These are phyloP conservation scores for Pseudogymnoascus destructans DNA, from an alignment of 2,329 filamentous ascomycete species.

Conservation along the genomic window DNA sequence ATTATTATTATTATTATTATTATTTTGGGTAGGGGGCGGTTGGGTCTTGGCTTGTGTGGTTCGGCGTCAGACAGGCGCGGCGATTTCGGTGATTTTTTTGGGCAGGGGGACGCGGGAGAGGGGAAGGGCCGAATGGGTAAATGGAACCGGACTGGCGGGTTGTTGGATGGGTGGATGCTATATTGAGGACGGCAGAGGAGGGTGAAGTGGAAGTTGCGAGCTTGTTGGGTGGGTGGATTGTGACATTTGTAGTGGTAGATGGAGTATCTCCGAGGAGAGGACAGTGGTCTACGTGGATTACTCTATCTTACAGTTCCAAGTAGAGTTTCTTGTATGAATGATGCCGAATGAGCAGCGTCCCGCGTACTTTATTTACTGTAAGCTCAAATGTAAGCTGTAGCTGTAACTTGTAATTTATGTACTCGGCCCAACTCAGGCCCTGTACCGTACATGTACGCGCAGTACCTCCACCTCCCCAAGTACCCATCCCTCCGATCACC, in stretches of 20 bases:
- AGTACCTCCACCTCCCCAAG: too few species aligned
- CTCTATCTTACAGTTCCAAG: not conserved
- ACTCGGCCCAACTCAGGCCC: not conserved
- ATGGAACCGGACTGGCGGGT: not conserved
- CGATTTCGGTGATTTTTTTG: not conserved
- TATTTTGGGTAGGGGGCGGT: not conserved
- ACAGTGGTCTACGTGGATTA: not conserved
- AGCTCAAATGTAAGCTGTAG: not conserved
- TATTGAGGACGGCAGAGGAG: not conserved
- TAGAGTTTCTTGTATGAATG: not conserved
- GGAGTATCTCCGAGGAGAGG: not conserved
- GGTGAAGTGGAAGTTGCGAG: not conserved
- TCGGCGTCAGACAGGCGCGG: not conserved
- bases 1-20: too few species aligned
- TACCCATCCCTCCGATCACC: not conserved
- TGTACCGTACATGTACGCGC: too few species aligned
- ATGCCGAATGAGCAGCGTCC: not conserved
- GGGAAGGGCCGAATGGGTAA: conserved; percentile 2
- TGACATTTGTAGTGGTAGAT: not conserved
- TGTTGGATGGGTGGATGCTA: not conserved
- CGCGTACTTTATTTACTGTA: not conserved
- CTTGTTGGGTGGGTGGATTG: conserved; percentile 5
- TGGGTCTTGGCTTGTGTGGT: not conserved
- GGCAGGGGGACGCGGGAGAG: not conserved
- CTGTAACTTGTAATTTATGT: not conserved